Evolutionary conservation across 257 asterid genomes (phyloP).

Genomic region (Penstemon newberryi): DNA sequence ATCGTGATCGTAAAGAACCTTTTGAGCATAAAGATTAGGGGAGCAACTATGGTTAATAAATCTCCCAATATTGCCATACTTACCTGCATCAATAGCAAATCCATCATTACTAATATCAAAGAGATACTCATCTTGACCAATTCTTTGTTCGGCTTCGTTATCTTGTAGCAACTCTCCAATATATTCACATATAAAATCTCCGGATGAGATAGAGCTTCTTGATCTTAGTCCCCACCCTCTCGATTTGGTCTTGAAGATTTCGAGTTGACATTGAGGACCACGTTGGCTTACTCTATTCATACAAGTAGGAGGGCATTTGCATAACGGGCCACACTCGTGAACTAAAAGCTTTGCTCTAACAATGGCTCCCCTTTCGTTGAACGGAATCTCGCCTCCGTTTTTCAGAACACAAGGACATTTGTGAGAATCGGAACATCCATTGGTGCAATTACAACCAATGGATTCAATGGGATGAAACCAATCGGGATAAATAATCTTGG

Average conservation of each 20-base stretch:
- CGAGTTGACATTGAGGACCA: constrained; percentile 49
- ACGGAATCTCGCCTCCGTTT: constrained; percentile 63
- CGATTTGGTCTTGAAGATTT: constrained; percentile 60
- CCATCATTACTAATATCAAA: too few relatives aligned
- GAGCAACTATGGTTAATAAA: constrained; percentile 54
- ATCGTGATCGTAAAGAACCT: constrained; percentile 58
- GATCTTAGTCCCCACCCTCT: constrained; percentile 92
- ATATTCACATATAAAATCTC: constrained; percentile 77
- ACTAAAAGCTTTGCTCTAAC: constrained; percentile 41
- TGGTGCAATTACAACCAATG: constrained; percentile 56
- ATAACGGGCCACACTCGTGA: constrained; percentile 73
- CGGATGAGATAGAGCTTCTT: constrained; percentile 44
- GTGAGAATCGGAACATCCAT: constrained; percentile 57
- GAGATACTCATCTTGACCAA: constrained; percentile 36
- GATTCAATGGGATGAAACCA: constrained; percentile 36
- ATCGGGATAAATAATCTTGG: constrained; percentile 42
- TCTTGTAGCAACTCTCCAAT: constrained; percentile 62
- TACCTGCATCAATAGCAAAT: too few relatives aligned
- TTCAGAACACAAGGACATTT: constrained; percentile 52
- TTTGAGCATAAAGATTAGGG: constrained; percentile 72
- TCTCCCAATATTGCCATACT: too few relatives aligned
- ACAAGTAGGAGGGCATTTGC: constrained; percentile 78
- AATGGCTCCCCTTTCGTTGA: constrained; percentile 50
- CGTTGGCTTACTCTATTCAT: constrained; percentile 65
- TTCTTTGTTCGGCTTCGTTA: constrained; percentile 58